A percentile compares a stretch with the other conserved stretches of the same genome.
Evolutionary conservation across 371 early-diverging fungal genomes (phyloP).

Genomic region (Umbelopsis sp.): DNA sequence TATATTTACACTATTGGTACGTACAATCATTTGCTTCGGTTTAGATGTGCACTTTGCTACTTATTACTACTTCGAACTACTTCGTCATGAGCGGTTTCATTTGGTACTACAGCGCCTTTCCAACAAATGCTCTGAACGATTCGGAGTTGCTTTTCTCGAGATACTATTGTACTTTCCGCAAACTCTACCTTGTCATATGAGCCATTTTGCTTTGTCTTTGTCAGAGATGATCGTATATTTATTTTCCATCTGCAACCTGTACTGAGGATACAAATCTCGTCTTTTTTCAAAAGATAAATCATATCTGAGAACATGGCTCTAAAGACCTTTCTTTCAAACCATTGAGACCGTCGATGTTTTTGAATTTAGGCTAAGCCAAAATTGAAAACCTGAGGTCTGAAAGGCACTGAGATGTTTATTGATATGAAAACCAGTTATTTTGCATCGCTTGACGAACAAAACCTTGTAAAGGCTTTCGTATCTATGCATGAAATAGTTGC

Average conservation of each 20-base stretch:
- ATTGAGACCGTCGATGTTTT: background rate
- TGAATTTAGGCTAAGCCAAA: background rate
- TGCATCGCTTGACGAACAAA: no score
- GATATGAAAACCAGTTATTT: background rate
- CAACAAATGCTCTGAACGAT: no score
- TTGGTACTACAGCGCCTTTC: no score
- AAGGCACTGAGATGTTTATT: background rate
- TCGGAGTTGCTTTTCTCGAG: no score
- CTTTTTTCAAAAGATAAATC: background rate
- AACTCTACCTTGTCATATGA: background rate
- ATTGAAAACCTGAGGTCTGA: background rate
- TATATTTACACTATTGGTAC: no score
- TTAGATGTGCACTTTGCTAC: background rate
- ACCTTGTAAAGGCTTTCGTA: background rate
- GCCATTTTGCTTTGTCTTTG: background rate
- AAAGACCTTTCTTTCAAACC: background rate
- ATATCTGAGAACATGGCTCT: background rate
- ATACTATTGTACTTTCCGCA: background rate
- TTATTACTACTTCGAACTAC: background rate
- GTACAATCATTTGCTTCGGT: background rate
- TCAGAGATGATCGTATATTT: background rate
- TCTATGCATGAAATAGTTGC: constrained; percentile 3
- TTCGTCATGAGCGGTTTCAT: no score
- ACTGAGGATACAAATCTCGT: background rate
- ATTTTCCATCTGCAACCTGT: background rate